Evolutionary conservation across 108 stramenopile species (phyloP).

Genomic region (Cyclostephanos invisitatus): DNA sequence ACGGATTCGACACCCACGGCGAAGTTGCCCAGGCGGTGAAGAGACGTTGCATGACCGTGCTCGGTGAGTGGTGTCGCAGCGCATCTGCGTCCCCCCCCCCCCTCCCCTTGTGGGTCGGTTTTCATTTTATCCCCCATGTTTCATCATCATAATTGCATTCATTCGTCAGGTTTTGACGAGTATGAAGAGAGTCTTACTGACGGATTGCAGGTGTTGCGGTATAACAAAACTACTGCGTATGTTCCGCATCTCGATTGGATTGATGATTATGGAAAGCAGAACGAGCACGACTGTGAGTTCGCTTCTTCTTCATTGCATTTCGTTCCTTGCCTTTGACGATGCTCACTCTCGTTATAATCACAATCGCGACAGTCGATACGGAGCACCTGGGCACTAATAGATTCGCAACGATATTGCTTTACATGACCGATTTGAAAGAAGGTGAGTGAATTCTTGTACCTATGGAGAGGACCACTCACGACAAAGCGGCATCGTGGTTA

Average conservation of each 20-base stretch:
- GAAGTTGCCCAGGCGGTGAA: constrained; percentile 66
- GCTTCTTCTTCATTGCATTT: background rate
- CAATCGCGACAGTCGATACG: constrained; percentile 44
- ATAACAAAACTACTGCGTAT: constrained; percentile 93
- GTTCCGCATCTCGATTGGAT: constrained; percentile 92
- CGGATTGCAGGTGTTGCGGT: constrained; percentile 94
- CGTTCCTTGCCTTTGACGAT: background rate
- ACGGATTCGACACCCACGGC: constrained; percentile 89
- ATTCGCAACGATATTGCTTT: constrained; percentile 94
- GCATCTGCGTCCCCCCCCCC: constrained; percentile 26
- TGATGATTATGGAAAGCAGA: constrained; percentile 53
- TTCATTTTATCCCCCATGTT: background rate
- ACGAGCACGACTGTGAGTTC: constrained; percentile 59
- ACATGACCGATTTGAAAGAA: constrained; percentile 88
- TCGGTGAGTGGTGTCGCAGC: constrained; percentile 2
- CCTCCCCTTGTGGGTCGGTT: constrained; percentile 41
- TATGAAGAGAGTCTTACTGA: constrained; percentile 85
- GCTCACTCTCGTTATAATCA: background rate
- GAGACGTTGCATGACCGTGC: constrained; percentile 42
- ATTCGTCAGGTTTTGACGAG: constrained; percentile 80
- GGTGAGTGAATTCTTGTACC: background rate
- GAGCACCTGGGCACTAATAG: constrained; percentile 83
- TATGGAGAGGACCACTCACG: background rate
- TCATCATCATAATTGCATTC: background rate
- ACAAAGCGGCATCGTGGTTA: background rate